Percentiles rank a stretch among this genome's conserved stretches.
Evolutionary conservation across 2,329 filamentous ascomycete species (phyloP).

Genomic region (Colletotrichum noveboracense): DNA sequence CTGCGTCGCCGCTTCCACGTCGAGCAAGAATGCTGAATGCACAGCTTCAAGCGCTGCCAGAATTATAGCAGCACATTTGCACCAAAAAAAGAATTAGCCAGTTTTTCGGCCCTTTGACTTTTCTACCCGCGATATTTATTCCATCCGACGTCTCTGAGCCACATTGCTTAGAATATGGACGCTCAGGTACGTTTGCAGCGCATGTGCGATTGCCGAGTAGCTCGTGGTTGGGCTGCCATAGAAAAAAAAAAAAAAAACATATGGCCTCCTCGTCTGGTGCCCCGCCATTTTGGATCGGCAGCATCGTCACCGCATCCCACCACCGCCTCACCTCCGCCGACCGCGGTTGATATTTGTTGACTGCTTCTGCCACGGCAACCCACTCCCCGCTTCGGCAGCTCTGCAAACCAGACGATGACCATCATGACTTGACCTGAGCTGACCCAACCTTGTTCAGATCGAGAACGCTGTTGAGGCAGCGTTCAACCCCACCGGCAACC

Average conservation of each 20-base stretch:
- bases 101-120: conserved; percentile 9
- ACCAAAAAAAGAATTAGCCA: conserved; percentile 5
- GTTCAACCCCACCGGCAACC: conserved; percentile 80
- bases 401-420: background rate
- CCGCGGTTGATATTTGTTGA: background rate
- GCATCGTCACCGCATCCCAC: conserved; percentile 24
- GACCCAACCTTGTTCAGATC: conserved; percentile 60
- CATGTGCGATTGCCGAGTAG: conserved; percentile 10
- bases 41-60: conserved; percentile 42
- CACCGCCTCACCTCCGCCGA: background rate
- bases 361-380: background rate
- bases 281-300: conserved; percentile 30
- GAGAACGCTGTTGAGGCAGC: conserved; percentile 96
- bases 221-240: background rate
- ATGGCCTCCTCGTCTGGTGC: conserved; percentile 16
- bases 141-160: background rate
- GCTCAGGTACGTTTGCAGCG: conserved; percentile 46
- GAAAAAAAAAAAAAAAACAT: background rate
- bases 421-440: background rate
- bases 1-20: conserved; percentile 36
- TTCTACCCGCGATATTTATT: background rate
- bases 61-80: conserved; percentile 45
- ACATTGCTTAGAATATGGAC: conserved; percentile 44
- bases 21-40: conserved; percentile 47
- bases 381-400: background rate